A percentile compares a stretch with the other conserved stretches of the same genome.
Evolutionary conservation across 2,329 filamentous ascomycete genomes (phyloP).

Genomic region (Cladophialophora yegresii): DNA sequence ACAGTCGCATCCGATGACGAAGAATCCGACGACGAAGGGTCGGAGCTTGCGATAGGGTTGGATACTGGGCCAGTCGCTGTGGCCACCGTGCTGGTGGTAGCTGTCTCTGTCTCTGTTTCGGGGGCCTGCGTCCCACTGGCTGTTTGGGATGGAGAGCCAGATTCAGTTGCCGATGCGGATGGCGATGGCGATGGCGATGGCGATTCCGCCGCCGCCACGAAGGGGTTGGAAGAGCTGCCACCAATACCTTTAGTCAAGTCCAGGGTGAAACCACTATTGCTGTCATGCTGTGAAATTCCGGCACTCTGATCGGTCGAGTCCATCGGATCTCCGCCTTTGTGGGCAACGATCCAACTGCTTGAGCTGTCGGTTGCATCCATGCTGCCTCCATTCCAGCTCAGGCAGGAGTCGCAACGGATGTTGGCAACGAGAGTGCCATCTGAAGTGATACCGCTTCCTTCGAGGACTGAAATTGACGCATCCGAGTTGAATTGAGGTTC

Average conservation of each 20-base stretch:
- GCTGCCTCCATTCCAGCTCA: slow-evolving; percentile 54
- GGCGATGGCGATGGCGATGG: slow-evolving; percentile 11
- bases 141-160: slow-evolving; percentile 11
- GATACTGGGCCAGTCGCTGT: slow-evolving; percentile 28
- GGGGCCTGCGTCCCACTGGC: not conserved
- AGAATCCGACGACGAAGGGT: slow-evolving; percentile 28
- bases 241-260: slow-evolving; percentile 54
- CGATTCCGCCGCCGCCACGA: slow-evolving; percentile 29
- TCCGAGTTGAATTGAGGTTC: slow-evolving; percentile 48
- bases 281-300: slow-evolving; percentile 51
- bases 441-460: slow-evolving; percentile 54
- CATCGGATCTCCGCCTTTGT: slow-evolving; percentile 50
- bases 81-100: slow-evolving; percentile 5
- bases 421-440: slow-evolving; percentile 59
- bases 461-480: slow-evolving; percentile 53
- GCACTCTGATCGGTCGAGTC: slow-evolving; percentile 50
- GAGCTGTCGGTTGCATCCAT: slow-evolving; percentile 52
- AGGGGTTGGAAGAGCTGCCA: slow-evolving; percentile 46
- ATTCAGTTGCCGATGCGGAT: slow-evolving; percentile 4
- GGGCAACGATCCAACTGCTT: slow-evolving; percentile 57
- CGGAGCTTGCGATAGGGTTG: slow-evolving; percentile 23
- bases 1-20: slow-evolving; percentile 20
- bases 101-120: slow-evolving; percentile 9
- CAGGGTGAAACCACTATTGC: slow-evolving; percentile 48
- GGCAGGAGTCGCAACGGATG: slow-evolving; percentile 58